phyloP scores from a whole-genome alignment of 768 basidiomycete species.

The Sistotremastrum niveocremeum region DNA sequence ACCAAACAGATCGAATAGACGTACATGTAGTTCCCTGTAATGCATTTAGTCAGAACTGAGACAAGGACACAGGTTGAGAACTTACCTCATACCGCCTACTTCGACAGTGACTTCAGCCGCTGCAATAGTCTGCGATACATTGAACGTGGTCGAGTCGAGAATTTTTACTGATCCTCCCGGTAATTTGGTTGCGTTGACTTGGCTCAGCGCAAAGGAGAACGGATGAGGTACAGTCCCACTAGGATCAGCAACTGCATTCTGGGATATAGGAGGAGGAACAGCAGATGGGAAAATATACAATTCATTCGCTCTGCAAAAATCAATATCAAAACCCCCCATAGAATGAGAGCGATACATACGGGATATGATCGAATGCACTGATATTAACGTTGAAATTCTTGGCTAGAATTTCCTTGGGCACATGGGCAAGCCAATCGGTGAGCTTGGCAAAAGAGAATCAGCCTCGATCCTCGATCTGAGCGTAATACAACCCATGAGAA shows the following conservation, averaged over 20 bases:
- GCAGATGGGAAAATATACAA: conserved; percentile 39
- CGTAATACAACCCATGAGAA: not conserved
- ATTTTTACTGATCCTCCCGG: conserved; percentile 36
- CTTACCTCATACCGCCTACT: conserved; percentile 40
- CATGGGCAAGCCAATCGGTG: conserved; percentile 42
- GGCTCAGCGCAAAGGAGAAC: conserved; percentile 35
- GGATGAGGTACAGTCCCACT: conserved; percentile 32
- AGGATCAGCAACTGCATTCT: conserved; percentile 24
- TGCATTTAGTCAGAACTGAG: not conserved
- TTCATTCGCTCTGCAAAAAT: conserved; percentile 17
- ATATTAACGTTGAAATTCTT: conserved; percentile 36
- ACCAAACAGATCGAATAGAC: conserved; percentile 4
- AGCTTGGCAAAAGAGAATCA: conserved; percentile 17
- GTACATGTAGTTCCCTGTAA: conserved; percentile 41
- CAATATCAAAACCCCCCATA: not conserved
- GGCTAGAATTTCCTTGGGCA: conserved; percentile 40
- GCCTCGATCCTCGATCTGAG: no score
- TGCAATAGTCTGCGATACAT: conserved; percentile 36
- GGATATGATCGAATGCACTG: conserved; percentile 29
- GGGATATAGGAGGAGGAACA: conserved; percentile 25
- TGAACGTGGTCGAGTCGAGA: conserved; percentile 38
- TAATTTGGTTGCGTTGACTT: conserved; percentile 28
- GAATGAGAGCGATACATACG: conserved; percentile 6
- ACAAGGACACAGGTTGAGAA: not conserved
- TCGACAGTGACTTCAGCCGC: conserved; percentile 46